Base-by-base conservation (phyloP, 176 grass and related monocot genomes). In the Eragrostis curvula region DNA sequence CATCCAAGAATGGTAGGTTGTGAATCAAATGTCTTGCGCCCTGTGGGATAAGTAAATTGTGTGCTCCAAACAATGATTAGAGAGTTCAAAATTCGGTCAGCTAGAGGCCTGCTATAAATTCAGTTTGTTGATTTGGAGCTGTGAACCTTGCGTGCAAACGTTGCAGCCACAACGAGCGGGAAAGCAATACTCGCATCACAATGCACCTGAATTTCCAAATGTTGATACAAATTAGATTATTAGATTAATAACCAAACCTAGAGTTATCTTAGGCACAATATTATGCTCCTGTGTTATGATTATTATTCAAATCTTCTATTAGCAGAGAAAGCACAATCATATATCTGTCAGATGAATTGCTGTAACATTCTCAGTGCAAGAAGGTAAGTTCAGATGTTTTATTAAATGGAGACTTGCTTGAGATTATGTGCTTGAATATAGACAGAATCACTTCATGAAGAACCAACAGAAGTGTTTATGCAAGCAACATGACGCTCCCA, bases 171-270 rank as follows among this genome's bases (percentile, higher is more conserved):
- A 21, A 98, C 21, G 32, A 98, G 82, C 0, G 95, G 96, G 64
- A 98, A 94, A 56, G 90, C 95, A 28, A 98, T 91, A 51, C 90
- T 98, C 18, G 90, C 90, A 79, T 94, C 95, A 5, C 95, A 98
- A 72, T 98, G 95, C 64, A 98, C 92, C 95, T 94, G 77, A 27
- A 78, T 86, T 89, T 73, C 28, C 42, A 79, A 74, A 67, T 27
- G 50, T 51, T 70, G 0, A 21, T 68, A 8, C 42, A 79, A 16
- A 21, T 71, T 47, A 77, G 16, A 24, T 40, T 55, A 32, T 45
- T 48, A 66, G 47, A 86, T 8, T 82, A 78, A 36, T 23, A 68
- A 43, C 3, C 5, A 50, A 44, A 80, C 45, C 27, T 27, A n/a
- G 57, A 56, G 3, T n/a, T 70, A 49, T 49, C 57, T 61, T 64